A percentile compares a stretch with the other conserved stretches of the same genome.
Evolutionary conservation across 1,284 basidiomycete species (phyloP).

Genomic region (Fistulina hepatica): DNA sequence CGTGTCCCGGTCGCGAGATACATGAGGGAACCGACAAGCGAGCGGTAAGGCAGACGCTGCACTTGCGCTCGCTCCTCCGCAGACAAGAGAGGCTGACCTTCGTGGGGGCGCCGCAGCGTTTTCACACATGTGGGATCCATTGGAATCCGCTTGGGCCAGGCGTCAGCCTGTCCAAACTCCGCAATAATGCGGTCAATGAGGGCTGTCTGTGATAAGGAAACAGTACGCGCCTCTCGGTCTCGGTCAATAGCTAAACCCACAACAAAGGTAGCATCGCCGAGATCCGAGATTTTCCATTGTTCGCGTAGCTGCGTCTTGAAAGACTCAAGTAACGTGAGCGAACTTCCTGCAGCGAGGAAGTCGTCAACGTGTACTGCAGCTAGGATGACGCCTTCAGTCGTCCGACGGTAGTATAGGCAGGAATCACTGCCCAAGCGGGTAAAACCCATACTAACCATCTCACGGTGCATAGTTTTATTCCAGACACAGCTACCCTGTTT

Average conservation of each 20-base stretch:
- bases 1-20: constrained; percentile 21
- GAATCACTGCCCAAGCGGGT: constrained; percentile 1
- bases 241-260: constrained; percentile 20
- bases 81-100: constrained; percentile 1
- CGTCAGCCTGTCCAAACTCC: constrained; percentile 24
- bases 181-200: constrained; percentile 21
- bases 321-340: constrained; percentile 4
- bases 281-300: constrained; percentile 18
- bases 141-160: constrained; percentile 22
- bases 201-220: constrained; percentile 13
- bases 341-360: constrained; percentile 5
- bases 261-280: constrained; percentile 14
- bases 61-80: constrained; percentile 10
- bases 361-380: constrained; percentile 6
- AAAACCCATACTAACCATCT: constrained; percentile 3
- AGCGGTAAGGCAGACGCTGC: constrained; percentile 15
- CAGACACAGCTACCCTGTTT: constrained; percentile 11
- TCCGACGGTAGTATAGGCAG: constrained; percentile 3
- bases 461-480: constrained; percentile 8
- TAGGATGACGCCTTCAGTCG: not conserved
- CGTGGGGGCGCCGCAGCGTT: constrained; percentile 12
- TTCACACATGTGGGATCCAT: constrained; percentile 24
- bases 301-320: constrained; percentile 10
- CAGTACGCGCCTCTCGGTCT: constrained; percentile 12
- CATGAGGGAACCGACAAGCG: constrained; percentile 21